A percentile compares a stretch with the other conserved stretches of the same genome.
Evolutionary conservation across 768 basidiomycete genomes (phyloP).

Genomic region (Lactarius evosmus): DNA sequence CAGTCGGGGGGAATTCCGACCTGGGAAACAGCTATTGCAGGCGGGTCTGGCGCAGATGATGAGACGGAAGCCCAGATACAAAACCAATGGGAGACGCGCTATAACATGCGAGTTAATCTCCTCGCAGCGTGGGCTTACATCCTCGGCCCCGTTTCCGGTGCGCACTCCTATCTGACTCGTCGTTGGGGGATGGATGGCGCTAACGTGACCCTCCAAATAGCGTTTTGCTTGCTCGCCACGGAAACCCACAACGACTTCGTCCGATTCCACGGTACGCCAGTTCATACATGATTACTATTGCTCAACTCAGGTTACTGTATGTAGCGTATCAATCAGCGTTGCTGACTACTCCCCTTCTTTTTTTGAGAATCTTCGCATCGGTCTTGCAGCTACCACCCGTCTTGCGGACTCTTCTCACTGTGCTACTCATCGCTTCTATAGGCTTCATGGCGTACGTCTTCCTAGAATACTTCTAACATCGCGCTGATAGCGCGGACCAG

Average conservation of each 20-base stretch:
- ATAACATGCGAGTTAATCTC: conserved; percentile 63
- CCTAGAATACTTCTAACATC: background rate
- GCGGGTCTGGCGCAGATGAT: conserved; percentile 38
- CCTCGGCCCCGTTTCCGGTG: conserved; percentile 71
- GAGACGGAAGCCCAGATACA: conserved; percentile 40
- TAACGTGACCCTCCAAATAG: conserved; percentile 63
- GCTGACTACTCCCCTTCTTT: conserved; percentile 57
- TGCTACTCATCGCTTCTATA: conserved; percentile 43
- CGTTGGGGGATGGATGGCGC: conserved; percentile 27
- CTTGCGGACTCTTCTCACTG: conserved; percentile 47
- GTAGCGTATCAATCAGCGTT: conserved; percentile 79
- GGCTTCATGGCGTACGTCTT: conserved; percentile 55
- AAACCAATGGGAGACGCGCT: conserved; percentile 70
- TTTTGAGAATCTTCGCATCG: conserved; percentile 53
- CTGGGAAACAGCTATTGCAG: conserved; percentile 45
- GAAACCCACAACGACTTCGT: conserved; percentile 76
- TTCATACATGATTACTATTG: conserved; percentile 1
- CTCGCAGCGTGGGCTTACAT: conserved; percentile 63
- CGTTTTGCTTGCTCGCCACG: conserved; percentile 60
- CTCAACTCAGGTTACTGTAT: conserved; percentile 19
- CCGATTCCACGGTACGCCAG: conserved; percentile 65
- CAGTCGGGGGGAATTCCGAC: conserved; percentile 67
- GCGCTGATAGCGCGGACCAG: conserved; percentile 32
- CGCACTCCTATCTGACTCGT: conserved; percentile 47
- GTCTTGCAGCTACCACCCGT: conserved; percentile 52